These are phyloP conservation scores for Mycosphaerelloides madeirae DNA, from an alignment of 2,329 filamentous ascomycete species.

Conservation along the genomic window DNA sequence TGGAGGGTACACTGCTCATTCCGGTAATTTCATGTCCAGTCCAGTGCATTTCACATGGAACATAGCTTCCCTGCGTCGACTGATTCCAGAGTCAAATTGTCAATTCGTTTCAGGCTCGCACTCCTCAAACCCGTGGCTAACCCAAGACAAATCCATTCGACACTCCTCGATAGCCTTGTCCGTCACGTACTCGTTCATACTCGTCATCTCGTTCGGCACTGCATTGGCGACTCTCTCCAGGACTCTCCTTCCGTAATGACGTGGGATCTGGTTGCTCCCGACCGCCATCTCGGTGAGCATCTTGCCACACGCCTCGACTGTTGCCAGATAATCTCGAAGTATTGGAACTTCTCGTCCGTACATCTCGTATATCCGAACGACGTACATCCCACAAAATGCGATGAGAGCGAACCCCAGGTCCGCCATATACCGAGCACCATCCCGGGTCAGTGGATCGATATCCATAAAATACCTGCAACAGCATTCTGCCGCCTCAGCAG, in stretches of 20 bases:
- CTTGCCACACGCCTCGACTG: slow-evolving; percentile 1
- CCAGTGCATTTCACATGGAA: too few species aligned
- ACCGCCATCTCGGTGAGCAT: slow-evolving; percentile 3
- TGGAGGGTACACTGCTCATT: too few species aligned
- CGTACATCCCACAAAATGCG: slow-evolving; percentile 5
- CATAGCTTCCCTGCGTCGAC: too few species aligned
- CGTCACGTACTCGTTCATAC: too few species aligned
- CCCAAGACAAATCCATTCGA: too few species aligned
- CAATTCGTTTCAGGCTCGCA: too few species aligned
- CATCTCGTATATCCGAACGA: slow-evolving; percentile 6
- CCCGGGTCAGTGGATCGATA: neutral
- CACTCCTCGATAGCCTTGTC: too few species aligned
- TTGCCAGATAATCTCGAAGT: slow-evolving; percentile 1
- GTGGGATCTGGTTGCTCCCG: slow-evolving; percentile 4
- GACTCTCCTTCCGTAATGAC: slow-evolving; percentile 1
- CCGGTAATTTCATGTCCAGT: too few species aligned
- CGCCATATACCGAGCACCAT: slow-evolving; percentile 4
- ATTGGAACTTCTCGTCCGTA: slow-evolving; percentile 1
- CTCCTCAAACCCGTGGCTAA: too few species aligned
- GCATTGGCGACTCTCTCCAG: slow-evolving; percentile 1
- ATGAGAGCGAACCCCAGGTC: slow-evolving; percentile 6
- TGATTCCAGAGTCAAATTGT: too few species aligned
- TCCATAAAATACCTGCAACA: slow-evolving; percentile 5
- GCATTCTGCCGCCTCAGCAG: slow-evolving; percentile 4
- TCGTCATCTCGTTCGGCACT: too few species aligned